Conservation (phyloP, 306 rosid genomes). For the Prunus dulcis region DNA sequence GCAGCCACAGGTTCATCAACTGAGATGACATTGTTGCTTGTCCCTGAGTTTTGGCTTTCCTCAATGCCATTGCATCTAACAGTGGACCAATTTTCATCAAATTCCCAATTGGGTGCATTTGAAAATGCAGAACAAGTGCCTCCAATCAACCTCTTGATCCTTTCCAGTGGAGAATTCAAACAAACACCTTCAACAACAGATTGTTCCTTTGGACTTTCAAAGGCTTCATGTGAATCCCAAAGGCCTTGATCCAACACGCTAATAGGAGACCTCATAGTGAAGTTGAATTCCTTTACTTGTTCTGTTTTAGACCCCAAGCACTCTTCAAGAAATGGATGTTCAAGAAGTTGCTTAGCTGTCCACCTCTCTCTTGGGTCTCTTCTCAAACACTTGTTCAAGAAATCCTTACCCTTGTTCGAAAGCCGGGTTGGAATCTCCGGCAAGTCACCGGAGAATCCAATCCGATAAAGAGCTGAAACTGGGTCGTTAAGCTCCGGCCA, state of each 20-base stretch:
- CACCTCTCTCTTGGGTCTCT: constrained; percentile 41
- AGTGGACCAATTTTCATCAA: constrained; percentile 38
- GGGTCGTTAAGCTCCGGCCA: constrained; percentile 40
- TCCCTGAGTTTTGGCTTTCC: neutral
- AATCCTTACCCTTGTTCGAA: constrained; percentile 39
- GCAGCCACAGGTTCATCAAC: constrained; percentile 6
- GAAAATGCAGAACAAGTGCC: constrained; percentile 10
- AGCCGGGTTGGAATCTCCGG: constrained; percentile 38
- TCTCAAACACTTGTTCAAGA: constrained; percentile 39
- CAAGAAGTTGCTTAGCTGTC: constrained; percentile 39
- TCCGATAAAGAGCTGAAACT: constrained; percentile 39
- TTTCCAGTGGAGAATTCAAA: constrained; percentile 27
- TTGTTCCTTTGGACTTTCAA: constrained; percentile 11
- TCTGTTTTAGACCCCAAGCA: constrained; percentile 3
- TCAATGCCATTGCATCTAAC: constrained; percentile 31
- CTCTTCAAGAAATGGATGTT: constrained; percentile 45
- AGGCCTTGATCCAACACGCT: constrained; percentile 45
- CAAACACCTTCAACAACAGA: constrained; percentile 16
- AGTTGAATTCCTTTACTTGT: neutral
- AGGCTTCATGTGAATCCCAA: constrained; percentile 41
- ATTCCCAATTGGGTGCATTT: constrained; percentile 20
- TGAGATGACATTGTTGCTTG: neutral
- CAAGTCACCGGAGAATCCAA: constrained; percentile 35
- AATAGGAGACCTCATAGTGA: constrained; percentile 37
- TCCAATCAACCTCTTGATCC: constrained; percentile 33